phyloP scores from a whole-genome alignment of 495 filamentous ascomycete genomes.

The Penicillium samsonianum region DNA sequence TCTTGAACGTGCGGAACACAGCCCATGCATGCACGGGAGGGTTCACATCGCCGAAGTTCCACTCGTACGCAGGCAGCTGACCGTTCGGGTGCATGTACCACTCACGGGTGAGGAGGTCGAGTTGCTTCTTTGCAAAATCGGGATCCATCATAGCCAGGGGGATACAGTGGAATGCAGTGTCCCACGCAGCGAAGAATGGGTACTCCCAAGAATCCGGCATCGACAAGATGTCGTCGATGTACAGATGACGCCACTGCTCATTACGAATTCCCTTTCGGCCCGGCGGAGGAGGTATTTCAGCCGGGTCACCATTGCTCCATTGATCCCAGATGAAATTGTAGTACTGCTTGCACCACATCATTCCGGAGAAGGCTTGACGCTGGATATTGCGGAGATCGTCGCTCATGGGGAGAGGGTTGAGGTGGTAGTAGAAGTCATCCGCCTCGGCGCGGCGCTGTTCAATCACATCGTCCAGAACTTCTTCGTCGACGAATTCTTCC shows the following conservation, averaged over 20 bases:
- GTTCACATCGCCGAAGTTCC: slow-evolving; percentile 98
- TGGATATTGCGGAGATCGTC: slow-evolving; percentile 96
- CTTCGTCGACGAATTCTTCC: slow-evolving; percentile 82
- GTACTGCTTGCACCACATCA: slow-evolving; percentile 98
- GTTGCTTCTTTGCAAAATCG: slow-evolving; percentile 95
- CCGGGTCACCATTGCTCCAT: slow-evolving; percentile 82
- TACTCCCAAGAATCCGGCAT: slow-evolving; percentile 99
- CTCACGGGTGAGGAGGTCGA: slow-evolving; percentile 91
- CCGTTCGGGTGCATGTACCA: slow-evolving; percentile 99
- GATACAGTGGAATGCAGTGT: slow-evolving; percentile 95
- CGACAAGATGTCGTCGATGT: slow-evolving; percentile 90
- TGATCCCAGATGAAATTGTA: slow-evolving; percentile 97
- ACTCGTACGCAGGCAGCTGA: slow-evolving; percentile 89
- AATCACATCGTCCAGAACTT: slow-evolving; percentile 86
- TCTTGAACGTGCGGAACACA: slow-evolving; percentile 93
- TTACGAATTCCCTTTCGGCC: slow-evolving; percentile 82
- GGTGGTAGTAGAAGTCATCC: slow-evolving; percentile 91
- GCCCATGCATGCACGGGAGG: slow-evolving; percentile 97
- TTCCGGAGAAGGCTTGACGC: slow-evolving; percentile 87
- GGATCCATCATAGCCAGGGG: slow-evolving; percentile 96
- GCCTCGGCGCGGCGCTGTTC: slow-evolving; percentile 83
- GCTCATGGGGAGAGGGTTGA: slow-evolving; percentile 91
- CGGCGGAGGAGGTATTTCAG: slow-evolving; percentile 78
- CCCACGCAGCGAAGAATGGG: slow-evolving; percentile 97
- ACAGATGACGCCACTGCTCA: slow-evolving; percentile 85